These are phyloP conservation scores for Crithidia expoeki DNA, from an alignment of 208 protist species.

Conservation along the genomic window DNA sequence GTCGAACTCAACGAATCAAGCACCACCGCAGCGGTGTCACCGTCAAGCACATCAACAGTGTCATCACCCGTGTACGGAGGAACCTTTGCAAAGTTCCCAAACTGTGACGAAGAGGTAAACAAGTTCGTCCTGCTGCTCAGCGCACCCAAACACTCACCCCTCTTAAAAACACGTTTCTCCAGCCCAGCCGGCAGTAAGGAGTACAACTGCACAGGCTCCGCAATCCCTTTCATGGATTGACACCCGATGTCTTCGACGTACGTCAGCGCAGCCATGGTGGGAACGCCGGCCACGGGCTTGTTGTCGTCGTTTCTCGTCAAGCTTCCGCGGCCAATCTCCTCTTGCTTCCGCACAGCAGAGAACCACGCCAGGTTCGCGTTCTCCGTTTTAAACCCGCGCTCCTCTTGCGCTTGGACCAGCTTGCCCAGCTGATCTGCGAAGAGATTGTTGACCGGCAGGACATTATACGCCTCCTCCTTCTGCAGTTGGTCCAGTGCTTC, in stretches of 20 bases:
- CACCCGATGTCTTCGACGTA: conserved; percentile 26
- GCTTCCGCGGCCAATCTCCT: background rate
- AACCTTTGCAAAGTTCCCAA: too few relatives aligned
- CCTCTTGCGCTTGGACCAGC: conserved; percentile 21
- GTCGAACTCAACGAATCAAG: too few relatives aligned
- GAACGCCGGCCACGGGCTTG: background rate
- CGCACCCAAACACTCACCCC: too few relatives aligned
- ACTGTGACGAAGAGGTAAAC: too few relatives aligned
- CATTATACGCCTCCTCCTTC: conserved; percentile 20
- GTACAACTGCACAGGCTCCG: conserved; percentile 32
- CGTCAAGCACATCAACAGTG: conserved; percentile 25
- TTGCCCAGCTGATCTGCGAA: conserved; percentile 31
- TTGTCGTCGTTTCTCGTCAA: background rate
- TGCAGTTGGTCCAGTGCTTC: conserved; percentile 4
- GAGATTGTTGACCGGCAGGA: background rate
- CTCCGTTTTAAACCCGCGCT: background rate
- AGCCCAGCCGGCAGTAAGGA: conserved; percentile 35
- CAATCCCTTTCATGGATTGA: conserved; percentile 32
- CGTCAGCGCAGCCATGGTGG: conserved; percentile 7
- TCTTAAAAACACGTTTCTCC: too few relatives aligned
- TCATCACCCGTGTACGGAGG: too few relatives aligned
- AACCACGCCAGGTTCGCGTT: background rate
- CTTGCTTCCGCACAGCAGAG: background rate
- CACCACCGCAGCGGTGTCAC: too few relatives aligned
- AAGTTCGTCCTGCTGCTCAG: too few relatives aligned